Percentiles rank a stretch among this genome's conserved stretches.
Evolutionary conservation across 148 eudicot species (phyloP).

Genomic region (Rhododendron kiyosumense): DNA sequence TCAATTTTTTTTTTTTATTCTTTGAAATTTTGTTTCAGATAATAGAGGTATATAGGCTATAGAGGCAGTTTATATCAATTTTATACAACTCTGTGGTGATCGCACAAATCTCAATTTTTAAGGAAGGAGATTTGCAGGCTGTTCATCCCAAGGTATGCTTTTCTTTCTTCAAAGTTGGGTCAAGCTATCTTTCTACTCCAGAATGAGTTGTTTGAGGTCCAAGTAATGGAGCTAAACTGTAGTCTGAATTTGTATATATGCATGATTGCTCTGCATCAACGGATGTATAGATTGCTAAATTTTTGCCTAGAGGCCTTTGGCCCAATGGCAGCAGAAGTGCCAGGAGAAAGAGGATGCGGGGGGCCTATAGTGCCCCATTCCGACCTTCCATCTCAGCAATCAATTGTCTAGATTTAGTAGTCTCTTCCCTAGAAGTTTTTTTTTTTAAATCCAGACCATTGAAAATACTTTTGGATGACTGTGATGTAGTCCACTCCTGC

Average conservation of each 20-base stretch:
- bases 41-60: not conserved
- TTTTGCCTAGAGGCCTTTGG: not conserved
- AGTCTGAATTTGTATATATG: not conserved
- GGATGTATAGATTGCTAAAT: not conserved
- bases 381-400: no score
- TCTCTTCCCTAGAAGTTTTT: no score
- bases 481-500: no score
- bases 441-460: no score
- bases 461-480: no score
- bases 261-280: no score
- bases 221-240: no score
- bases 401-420: no score
- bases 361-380: no score
- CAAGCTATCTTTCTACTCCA: no score
- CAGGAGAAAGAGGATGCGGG: not conserved
- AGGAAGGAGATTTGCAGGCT: not conserved
- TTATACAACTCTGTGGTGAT: not conserved
- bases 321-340: not conserved
- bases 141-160: conserved; percentile 2
- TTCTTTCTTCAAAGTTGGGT: not conserved
- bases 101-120: not conserved
- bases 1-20: not conserved
- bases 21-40: not conserved
- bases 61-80: not conserved
- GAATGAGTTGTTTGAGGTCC: no score